Evolutionary conservation across 441 rosid genomes (phyloP).

Genomic region (Rhodomyrtus psidioides): DNA sequence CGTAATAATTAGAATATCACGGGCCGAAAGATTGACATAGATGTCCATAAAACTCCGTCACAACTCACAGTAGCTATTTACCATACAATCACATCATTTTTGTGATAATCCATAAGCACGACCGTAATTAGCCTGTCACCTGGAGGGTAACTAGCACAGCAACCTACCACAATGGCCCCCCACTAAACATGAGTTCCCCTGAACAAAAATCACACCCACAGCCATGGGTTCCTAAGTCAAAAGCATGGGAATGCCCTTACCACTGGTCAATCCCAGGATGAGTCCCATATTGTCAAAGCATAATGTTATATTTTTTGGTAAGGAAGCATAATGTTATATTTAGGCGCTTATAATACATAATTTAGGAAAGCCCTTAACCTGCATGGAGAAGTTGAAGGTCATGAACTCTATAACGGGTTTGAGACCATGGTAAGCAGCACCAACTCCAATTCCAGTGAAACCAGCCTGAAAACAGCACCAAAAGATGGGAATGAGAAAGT

Average conservation of each 20-base stretch:
- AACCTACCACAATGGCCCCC: background rate
- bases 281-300: background rate
- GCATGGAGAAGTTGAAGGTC: conserved; percentile 97
- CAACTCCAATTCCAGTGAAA: conserved; percentile 96
- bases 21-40: background rate
- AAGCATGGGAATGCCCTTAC: background rate
- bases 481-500: background rate
- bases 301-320: background rate
- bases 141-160: background rate
- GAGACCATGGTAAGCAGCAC: conserved; percentile 91
- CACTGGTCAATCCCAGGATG: background rate
- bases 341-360: background rate
- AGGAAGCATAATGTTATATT: background rate
- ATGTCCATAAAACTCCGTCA: background rate
- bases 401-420: conserved; percentile 91
- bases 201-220: background rate
- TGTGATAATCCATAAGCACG: background rate
- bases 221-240: background rate
- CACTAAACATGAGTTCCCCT: background rate
- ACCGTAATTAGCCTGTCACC: background rate
- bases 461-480: conserved; percentile 60
- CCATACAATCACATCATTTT: background rate
- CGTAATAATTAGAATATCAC: background rate
- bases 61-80: background rate
- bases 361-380: conserved; percentile 33